Evolutionary conservation across 2,329 filamentous ascomycete species (phyloP).

Genomic region (Apiospora marii): DNA sequence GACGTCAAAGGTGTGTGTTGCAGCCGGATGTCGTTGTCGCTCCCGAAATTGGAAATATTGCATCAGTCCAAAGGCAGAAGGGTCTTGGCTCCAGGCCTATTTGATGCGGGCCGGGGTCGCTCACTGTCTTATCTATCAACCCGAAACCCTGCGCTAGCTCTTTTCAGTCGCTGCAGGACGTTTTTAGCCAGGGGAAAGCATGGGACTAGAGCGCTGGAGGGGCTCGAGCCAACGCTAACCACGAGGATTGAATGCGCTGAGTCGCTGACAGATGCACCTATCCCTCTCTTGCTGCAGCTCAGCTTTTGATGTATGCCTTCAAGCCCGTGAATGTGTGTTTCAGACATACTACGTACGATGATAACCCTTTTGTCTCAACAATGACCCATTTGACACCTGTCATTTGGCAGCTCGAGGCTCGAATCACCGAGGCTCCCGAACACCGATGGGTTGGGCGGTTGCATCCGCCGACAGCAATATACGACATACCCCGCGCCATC

Average conservation of each 20-base stretch:
- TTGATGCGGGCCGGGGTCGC: constrained; percentile 10
- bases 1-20: neutral
- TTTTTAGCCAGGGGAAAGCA: constrained; percentile 8
- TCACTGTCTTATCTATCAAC: constrained; percentile 22
- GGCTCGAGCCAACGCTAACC: neutral
- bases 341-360: neutral
- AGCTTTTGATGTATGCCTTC: neutral
- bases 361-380: neutral
- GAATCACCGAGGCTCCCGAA: neutral
- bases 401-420: neutral
- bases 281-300: neutral
- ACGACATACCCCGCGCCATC: constrained; percentile 8
- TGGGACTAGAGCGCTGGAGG: neutral
- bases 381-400: neutral
- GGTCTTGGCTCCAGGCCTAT: neutral
- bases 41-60: neutral
- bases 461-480: neutral
- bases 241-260: neutral
- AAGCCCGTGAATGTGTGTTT: neutral
- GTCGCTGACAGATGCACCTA: neutral
- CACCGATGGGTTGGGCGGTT: neutral
- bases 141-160: constrained; percentile 17
- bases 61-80: neutral
- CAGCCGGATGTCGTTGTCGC: constrained; percentile 10
- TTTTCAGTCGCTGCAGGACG: neutral